These are phyloP conservation scores for Cryptococcus hybrid DNA, from an alignment of 1,284 basidiomycete species.

Conservation along the genomic window DNA sequence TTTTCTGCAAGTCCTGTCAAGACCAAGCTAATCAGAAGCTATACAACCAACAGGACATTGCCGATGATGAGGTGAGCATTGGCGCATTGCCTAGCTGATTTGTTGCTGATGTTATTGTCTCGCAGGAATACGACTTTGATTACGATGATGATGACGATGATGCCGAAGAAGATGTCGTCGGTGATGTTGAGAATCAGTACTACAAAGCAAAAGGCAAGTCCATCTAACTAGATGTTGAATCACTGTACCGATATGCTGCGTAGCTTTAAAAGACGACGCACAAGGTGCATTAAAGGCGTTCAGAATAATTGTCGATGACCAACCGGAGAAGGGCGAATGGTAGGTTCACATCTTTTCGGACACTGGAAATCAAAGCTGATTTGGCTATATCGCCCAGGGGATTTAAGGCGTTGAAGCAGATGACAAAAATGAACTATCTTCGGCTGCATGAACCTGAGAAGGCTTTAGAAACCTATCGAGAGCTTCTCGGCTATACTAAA, in stretches of 20 bases:
- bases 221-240: not conserved
- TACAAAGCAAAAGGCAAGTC: constrained; percentile 90
- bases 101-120: not conserved
- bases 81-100: not conserved
- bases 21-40: constrained; percentile 12
- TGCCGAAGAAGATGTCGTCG: constrained; percentile 64
- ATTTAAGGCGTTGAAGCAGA: constrained; percentile 98
- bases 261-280: constrained; percentile 87
- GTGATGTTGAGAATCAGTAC: constrained; percentile 97
- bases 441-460: constrained; percentile 72
- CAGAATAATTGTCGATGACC: constrained; percentile 78
- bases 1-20: not conserved
- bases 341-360: constrained; percentile 37
- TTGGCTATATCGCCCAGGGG: constrained; percentile 61
- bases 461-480: constrained; percentile 80
- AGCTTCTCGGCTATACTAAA: constrained; percentile 87
- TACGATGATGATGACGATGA: constrained; percentile 84
- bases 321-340: constrained; percentile 92
- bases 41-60: constrained; percentile 37
- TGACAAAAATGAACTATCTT: constrained; percentile 90
- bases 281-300: constrained; percentile 87
- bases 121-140: constrained; percentile 92
- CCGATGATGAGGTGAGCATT: constrained; percentile 47
- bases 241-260: not conserved
- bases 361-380: constrained; percentile 10